Base-by-base conservation (phyloP, 1,284 basidiomycete species). In the Cryptococcus hybrid region DNA sequence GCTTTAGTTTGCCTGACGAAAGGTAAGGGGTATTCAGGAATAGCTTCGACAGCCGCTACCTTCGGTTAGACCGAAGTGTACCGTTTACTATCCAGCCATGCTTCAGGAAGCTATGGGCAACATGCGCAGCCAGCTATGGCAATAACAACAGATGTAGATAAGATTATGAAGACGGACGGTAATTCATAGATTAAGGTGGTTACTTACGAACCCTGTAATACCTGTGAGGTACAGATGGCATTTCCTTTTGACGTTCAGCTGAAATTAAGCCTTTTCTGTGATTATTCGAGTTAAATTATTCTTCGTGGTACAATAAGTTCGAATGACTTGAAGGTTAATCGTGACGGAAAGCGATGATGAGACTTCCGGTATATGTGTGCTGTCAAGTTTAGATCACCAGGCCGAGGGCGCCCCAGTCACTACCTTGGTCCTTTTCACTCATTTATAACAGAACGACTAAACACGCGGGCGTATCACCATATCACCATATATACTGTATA, bases 21-120 rank as follows among this genome's bases (percentile, higher is more conserved):
- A 57, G 36, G 54, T 70, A 73, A 11, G 65, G 62, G 24, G 54
- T 67, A 63, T 51, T 66, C 68, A 18, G 75, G 64, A 11, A 71
- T 46, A 39, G 63, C 48, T 3, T 59, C 47, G 37, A 69, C 30
- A 30, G 67, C 65, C 11, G 69, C 58, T 45, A 62, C 66, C 60
- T 77, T 77, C 42, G 68, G 5, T 57, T 47, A 18, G 71, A 75
- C 42, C 76, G 67, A 39, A 77, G 69, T n/a, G 76, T 76, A 15
- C 68, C 73, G 37, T 72, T 65, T 11, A 78, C 75, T 30, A 58
- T 60, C 63, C 63, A 66, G 9, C 63, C 65, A 44, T 66, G 56
- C 40, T 59, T 18, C 36, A 69, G 60, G 62, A 66, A 66, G 38
- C 34, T 53, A 35, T 56, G 58, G 39, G 67, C 67, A 45, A 64